These are phyloP conservation scores for Trichocladium uniseriatum DNA, from an alignment of 495 filamentous ascomycete species.

Conservation along the genomic window DNA sequence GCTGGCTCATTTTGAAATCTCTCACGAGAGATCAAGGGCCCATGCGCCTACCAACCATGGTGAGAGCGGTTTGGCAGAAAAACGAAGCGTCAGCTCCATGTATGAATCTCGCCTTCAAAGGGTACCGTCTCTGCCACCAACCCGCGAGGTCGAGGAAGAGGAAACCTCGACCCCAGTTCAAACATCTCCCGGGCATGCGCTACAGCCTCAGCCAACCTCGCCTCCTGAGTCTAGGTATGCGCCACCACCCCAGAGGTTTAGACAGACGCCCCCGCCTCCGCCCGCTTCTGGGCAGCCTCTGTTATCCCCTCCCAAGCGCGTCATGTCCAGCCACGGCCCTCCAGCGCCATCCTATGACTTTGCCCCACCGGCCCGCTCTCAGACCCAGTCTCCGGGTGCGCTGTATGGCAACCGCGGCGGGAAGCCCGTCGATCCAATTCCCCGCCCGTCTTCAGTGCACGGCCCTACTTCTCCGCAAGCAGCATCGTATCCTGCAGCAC, in stretches of 20 bases:
- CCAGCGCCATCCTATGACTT: slow-evolving; percentile 31
- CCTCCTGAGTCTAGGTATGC: slow-evolving; percentile 26
- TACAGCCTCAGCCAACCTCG: slow-evolving; percentile 15
- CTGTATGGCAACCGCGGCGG: slow-evolving; percentile 40
- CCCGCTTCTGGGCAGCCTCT: slow-evolving; percentile 23
- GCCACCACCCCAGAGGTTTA: slow-evolving; percentile 18
- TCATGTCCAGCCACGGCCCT: slow-evolving; percentile 38
- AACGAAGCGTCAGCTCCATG: slow-evolving; percentile 38
- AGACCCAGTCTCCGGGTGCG: slow-evolving; percentile 75
- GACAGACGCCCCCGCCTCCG: slow-evolving; percentile 39
- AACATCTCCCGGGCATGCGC: slow-evolving; percentile 9
- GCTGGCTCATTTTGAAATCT: slow-evolving; percentile 56
- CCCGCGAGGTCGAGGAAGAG: slow-evolving; percentile 45
- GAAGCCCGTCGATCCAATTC: slow-evolving; percentile 45
- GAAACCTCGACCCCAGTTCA: slow-evolving; percentile 25
- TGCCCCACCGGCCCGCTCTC: slow-evolving; percentile 59
- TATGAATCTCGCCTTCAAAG: slow-evolving; percentile 38
- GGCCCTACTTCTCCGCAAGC: slow-evolving; percentile 43
- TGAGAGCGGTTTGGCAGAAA: slow-evolving; percentile 28
- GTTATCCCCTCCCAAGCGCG: slow-evolving; percentile 47
- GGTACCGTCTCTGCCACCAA: slow-evolving; percentile 42
- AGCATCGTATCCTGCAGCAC: slow-evolving; percentile 12
- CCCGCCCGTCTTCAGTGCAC: slow-evolving; percentile 62
- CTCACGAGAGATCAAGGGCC: slow-evolving; percentile 32
- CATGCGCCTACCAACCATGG: slow-evolving; percentile 21